Conservation (phyloP, 2,329 filamentous ascomycete species). For the Colletotrichum cordylinicola region DNA sequence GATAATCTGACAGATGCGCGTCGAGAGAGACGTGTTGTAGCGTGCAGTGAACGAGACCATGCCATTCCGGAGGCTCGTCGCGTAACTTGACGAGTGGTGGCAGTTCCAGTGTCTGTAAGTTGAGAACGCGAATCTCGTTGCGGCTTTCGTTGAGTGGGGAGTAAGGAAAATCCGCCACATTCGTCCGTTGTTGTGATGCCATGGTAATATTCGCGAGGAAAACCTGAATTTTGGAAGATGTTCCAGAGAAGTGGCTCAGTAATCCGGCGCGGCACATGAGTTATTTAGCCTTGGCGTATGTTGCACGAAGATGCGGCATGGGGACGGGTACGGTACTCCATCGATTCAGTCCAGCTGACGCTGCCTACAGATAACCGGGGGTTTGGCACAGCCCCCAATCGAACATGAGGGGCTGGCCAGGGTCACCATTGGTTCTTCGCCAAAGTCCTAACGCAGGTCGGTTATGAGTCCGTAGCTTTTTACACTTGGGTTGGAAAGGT, state of each 20-base stretch:
- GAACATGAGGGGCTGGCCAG: neutral
- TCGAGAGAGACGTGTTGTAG: constrained; percentile 5
- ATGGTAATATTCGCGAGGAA: neutral
- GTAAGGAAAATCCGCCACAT: neutral
- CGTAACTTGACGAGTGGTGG: constrained; percentile 2
- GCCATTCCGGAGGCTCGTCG: constrained; percentile 8
- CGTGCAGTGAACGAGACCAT: constrained; percentile 7
- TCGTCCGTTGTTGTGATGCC: neutral
- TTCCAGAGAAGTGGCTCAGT: neutral
- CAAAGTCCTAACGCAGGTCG: neutral
- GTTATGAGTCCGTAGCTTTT: neutral
- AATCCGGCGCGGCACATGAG: neutral
- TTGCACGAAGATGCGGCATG: neutral
- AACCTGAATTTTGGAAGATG: neutral
- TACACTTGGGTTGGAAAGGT: neutral
- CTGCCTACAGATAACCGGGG: neutral
- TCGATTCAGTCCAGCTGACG: neutral
- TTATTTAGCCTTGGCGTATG: neutral
- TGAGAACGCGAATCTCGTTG: constrained; percentile 12
- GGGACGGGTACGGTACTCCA: neutral
- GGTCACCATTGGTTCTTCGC: neutral
- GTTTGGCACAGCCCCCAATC: neutral
- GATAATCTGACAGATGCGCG: constrained; percentile 1
- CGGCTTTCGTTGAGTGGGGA: neutral
- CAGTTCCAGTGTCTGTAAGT: neutral